Percentiles rank a stretch among this genome's conserved stretches.
phyloP scores from a whole-genome alignment of 2,329 filamentous ascomycete species.

The Cercospora zeina region DNA sequence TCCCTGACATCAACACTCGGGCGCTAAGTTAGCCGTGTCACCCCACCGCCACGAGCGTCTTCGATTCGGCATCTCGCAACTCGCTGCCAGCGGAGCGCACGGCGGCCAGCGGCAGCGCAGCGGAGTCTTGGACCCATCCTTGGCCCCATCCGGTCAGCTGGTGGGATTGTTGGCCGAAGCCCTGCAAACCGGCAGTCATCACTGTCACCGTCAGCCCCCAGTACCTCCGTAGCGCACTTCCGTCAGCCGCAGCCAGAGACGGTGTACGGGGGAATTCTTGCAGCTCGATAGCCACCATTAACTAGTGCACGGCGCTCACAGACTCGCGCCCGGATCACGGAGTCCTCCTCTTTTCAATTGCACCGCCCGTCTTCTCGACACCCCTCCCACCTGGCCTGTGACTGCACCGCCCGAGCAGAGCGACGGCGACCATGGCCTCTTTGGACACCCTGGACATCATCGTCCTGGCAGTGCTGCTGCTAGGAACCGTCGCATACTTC shows the following conservation, averaged over 20 bases:
- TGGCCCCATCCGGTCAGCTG: not conserved
- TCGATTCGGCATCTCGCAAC: constrained; percentile 9
- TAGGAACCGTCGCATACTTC: constrained; percentile 92
- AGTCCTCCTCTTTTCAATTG: constrained; percentile 8
- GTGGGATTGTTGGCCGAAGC: not conserved
- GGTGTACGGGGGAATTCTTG: not conserved
- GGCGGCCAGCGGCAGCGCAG: constrained; percentile 2
- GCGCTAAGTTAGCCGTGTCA: constrained; percentile 9
- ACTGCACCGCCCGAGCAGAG: constrained; percentile 6
- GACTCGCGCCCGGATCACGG: not conserved
- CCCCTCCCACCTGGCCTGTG: not conserved
- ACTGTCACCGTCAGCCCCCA: constrained; percentile 7
- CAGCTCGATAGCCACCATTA: constrained; percentile 11
- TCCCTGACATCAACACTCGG: constrained; percentile 17
- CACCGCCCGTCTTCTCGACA: constrained; percentile 12
- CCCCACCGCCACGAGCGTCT: constrained; percentile 11
- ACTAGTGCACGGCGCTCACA: constrained; percentile 5
- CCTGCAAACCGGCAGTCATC: not conserved
- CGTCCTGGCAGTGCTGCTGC: constrained; percentile 80
- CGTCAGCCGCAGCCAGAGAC: constrained; percentile 12
- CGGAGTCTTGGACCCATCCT: not conserved
- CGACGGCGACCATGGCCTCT: constrained; percentile 71
- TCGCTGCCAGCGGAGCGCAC: not conserved
- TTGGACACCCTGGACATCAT: constrained; percentile 93
- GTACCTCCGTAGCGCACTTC: constrained; percentile 5